phyloP scores from a whole-genome alignment of 73 alveolate species.

The Paraurostyla sp. region DNA sequence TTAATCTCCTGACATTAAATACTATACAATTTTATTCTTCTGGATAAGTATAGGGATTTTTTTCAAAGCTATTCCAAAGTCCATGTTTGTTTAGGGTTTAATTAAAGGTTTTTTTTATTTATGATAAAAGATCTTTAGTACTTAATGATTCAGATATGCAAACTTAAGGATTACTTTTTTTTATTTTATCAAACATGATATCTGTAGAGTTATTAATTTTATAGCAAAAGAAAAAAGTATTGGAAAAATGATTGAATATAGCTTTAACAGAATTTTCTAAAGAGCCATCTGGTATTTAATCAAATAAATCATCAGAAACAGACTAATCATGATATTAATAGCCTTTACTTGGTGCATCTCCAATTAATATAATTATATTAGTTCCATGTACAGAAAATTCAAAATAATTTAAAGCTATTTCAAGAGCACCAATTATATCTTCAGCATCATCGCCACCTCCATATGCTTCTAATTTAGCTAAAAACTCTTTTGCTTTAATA shows the following conservation, averaged over 20 bases:
- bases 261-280: neutral
- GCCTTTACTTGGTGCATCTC: constrained; percentile 63
- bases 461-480: neutral
- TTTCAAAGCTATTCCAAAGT: neutral
- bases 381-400: constrained; percentile 39
- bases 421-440: constrained; percentile 50
- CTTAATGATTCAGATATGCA: neutral
- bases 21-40: neutral
- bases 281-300: neutral
- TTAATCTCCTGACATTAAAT: neutral
- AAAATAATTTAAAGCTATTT: neutral
- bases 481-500: neutral
- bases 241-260: neutral
- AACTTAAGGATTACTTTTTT: neutral
- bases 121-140: neutral
- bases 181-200: neutral
- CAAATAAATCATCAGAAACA: constrained; percentile 4
- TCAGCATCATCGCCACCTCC: constrained; percentile 68
- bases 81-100: neutral
- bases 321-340: constrained; percentile 33
- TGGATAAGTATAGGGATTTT: neutral
- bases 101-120: neutral
- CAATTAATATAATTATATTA: constrained; percentile 12
- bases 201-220: neutral
- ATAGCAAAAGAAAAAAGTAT: neutral